Evolutionary conservation across 2,329 filamentous ascomycete species (phyloP).

Genomic region (Stemphylium lycopersici): DNA sequence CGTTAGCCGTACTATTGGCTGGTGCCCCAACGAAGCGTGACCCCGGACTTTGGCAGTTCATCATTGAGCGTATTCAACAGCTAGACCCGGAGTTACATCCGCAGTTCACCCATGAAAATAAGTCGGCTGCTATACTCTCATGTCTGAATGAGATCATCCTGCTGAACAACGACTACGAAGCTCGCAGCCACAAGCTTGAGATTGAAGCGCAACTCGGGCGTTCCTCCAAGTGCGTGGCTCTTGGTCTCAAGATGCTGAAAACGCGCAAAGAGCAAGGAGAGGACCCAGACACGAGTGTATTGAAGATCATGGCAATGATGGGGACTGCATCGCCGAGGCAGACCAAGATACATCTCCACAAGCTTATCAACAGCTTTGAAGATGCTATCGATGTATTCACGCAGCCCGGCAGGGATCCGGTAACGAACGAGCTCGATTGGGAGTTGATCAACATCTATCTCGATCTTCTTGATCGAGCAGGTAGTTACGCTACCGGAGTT

Average conservation of each 20-base stretch:
- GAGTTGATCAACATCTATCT: constrained; percentile 84
- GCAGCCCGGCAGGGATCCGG: constrained; percentile 48
- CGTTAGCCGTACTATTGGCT: constrained; percentile 61
- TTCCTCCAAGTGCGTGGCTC: constrained; percentile 39
- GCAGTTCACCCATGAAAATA: constrained; percentile 33
- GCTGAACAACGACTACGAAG: constrained; percentile 60
- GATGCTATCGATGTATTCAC: constrained; percentile 58
- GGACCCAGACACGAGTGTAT: constrained; percentile 56
- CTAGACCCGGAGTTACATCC: constrained; percentile 48
- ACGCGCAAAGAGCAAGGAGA: constrained; percentile 53
- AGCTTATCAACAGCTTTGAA: constrained; percentile 59
- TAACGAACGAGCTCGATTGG: constrained; percentile 67
- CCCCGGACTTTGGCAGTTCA: constrained; percentile 62
- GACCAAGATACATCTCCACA: constrained; percentile 54
- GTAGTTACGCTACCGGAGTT: constrained; percentile 70
- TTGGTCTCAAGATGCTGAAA: constrained; percentile 61
- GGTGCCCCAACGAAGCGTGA: constrained; percentile 65
- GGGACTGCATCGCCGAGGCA: constrained; percentile 59
- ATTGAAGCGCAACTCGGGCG: constrained; percentile 58
- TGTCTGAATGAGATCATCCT: constrained; percentile 57
- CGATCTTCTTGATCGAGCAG: constrained; percentile 74
- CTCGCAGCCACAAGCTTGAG: constrained; percentile 62
- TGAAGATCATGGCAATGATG: constrained; percentile 63
- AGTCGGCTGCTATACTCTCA: constrained; percentile 36
- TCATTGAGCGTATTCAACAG: constrained; percentile 60